Percentiles rank a stretch among this genome's conserved stretches.
Evolutionary conservation across 202 grass and related monocot genomes (phyloP).

Genomic region (Digitaria exilis): DNA sequence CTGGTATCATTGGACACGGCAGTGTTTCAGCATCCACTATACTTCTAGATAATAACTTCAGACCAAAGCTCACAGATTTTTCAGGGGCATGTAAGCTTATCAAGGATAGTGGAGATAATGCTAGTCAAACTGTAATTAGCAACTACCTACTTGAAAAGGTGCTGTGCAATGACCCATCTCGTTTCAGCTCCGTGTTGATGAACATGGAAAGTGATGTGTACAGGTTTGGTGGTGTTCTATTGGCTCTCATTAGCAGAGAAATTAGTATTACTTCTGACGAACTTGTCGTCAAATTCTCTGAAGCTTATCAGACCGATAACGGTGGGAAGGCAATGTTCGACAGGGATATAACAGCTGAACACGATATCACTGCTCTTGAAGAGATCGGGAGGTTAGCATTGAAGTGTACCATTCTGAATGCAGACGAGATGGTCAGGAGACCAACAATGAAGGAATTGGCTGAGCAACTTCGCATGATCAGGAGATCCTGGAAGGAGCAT

Average conservation of each 20-base stretch:
- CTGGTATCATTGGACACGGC: conserved; percentile 43
- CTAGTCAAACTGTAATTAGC: background rate
- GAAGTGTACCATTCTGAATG: background rate
- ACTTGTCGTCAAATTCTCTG: background rate
- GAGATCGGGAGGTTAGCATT: conserved; percentile 11
- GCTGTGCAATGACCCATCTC: conserved; percentile 20
- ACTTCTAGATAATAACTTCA: conserved; percentile 46
- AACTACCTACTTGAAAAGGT: conserved; percentile 22
- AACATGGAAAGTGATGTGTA: conserved; percentile 58
- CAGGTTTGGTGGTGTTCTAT: conserved; percentile 51
- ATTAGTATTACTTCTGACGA: background rate
- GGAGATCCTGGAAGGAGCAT: background rate
- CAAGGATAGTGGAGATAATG: conserved; percentile 13
- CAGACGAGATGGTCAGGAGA: background rate
- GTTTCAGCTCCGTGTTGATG: conserved; percentile 25
- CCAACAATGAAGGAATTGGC: background rate
- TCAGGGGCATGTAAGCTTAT: conserved; percentile 48
- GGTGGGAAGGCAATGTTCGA: conserved; percentile 24
- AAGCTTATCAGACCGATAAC: background rate
- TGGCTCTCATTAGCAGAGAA: conserved; percentile 34
- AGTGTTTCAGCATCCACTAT: conserved; percentile 49
- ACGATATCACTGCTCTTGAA: conserved; percentile 9
- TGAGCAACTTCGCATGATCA: background rate
- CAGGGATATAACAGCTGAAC: background rate
- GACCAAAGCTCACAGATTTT: conserved; percentile 54